phyloP scores from a whole-genome alignment of 2,329 filamentous ascomycete species.

The Fusarium setosum region DNA sequence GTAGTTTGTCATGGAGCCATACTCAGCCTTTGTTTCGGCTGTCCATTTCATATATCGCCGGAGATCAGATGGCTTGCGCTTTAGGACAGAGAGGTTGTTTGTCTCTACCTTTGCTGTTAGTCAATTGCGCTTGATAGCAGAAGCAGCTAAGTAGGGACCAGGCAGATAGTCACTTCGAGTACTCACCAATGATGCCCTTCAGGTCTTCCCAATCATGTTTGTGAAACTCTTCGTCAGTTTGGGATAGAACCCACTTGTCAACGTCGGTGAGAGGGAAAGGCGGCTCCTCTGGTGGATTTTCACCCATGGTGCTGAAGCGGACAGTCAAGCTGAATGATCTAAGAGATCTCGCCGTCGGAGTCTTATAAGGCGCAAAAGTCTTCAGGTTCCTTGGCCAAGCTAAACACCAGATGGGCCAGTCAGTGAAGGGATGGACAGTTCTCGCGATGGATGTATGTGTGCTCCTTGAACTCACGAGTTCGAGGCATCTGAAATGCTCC shows the following conservation, averaged over 20 bases:
- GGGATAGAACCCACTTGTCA: conserved; percentile 68
- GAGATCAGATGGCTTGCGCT: conserved; percentile 83
- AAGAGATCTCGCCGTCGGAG: not conserved
- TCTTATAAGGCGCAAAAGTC: not conserved
- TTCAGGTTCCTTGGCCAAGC: not conserved
- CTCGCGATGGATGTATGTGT: not conserved
- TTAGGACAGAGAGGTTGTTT: conserved; percentile 78
- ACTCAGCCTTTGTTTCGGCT: conserved; percentile 73
- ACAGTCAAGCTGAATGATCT: not conserved
- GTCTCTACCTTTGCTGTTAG: conserved; percentile 49
- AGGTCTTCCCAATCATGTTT: conserved; percentile 81
- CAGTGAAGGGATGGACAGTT: not conserved
- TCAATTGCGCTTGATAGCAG: not conserved
- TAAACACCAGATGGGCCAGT: not conserved
- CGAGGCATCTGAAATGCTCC: conserved; percentile 2
- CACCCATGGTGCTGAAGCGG: conserved; percentile 51
- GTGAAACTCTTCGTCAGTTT: conserved; percentile 77
- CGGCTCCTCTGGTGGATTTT: conserved; percentile 52
- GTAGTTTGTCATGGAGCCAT: conserved; percentile 85
- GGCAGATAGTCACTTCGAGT: not conserved
- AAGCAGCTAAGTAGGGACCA: not conserved
- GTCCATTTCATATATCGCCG: conserved; percentile 84
- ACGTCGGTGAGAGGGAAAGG: conserved; percentile 70
- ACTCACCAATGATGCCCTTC: conserved; percentile 72
- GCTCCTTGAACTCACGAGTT: conserved; percentile 13